Evolutionary conservation across 306 rosid genomes (phyloP).

Genomic region (Senna siamea): DNA sequence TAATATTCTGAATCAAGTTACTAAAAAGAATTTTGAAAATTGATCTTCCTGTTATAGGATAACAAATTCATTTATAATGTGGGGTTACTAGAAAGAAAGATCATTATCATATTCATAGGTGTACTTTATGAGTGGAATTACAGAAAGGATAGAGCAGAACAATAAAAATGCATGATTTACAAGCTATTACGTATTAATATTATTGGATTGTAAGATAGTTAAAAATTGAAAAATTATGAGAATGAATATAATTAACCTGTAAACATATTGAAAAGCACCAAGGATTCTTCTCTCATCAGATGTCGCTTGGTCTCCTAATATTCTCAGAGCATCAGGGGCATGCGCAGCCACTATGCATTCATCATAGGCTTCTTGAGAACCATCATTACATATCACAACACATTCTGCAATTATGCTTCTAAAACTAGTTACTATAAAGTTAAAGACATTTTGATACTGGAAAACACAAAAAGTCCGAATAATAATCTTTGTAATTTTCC

Average conservation of each 20-base stretch:
- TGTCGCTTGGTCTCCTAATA: slow-evolving; percentile 83
- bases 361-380: slow-evolving; percentile 60
- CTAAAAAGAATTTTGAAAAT: neutral
- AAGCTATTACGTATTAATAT: no score
- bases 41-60: neutral
- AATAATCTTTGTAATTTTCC: neutral
- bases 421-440: slow-evolving; percentile 2
- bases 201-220: neutral
- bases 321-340: slow-evolving; percentile 80
- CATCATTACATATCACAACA: slow-evolving; percentile 56
- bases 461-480: neutral
- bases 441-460: slow-evolving; percentile 2
- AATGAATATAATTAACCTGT: slow-evolving; percentile 67
- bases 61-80: slow-evolving; percentile 1
- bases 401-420: slow-evolving; percentile 59
- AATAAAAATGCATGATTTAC: slow-evolving; percentile 12
- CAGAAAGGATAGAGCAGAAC: neutral
- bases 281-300: slow-evolving; percentile 72
- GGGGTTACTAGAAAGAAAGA: neutral
- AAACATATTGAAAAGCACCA: slow-evolving; percentile 91
- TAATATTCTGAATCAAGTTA: slow-evolving; percentile 3
- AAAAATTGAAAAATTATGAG: slow-evolving; percentile 8
- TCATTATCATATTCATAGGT: slow-evolving; percentile 7
- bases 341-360: slow-evolving; percentile 78
- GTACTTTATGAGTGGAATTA: neutral